Evolutionary conservation across 495 filamentous ascomycete species (phyloP).

Genomic region (Hypoxylon fragiforme): DNA sequence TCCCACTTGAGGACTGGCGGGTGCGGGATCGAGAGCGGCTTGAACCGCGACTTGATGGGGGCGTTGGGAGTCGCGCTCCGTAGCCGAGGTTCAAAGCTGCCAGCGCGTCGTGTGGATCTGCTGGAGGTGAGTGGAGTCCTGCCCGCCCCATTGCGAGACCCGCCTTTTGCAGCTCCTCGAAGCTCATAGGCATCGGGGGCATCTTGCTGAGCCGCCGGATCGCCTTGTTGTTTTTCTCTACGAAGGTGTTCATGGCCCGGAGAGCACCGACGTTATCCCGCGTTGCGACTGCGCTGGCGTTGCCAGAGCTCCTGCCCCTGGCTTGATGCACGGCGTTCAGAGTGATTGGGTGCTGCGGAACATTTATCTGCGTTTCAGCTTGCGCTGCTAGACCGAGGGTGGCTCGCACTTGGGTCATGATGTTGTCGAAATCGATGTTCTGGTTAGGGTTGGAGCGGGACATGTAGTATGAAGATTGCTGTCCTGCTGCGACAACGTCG

Average conservation of each 20-base stretch:
- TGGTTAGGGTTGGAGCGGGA: constrained; percentile 30
- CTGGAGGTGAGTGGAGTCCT: constrained; percentile 27
- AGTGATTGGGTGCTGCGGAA: constrained; percentile 32
- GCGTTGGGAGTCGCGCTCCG: constrained; percentile 33
- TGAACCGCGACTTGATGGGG: constrained; percentile 38
- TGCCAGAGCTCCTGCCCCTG: constrained; percentile 35
- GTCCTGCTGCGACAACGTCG: constrained; percentile 37
- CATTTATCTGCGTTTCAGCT: constrained; percentile 10
- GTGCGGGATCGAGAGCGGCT: constrained; percentile 25
- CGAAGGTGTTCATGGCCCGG: constrained; percentile 49
- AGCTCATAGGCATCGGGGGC: constrained; percentile 38
- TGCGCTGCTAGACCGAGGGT: constrained; percentile 36
- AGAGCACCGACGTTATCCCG: constrained; percentile 48
- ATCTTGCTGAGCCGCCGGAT: constrained; percentile 51
- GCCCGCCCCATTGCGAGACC: constrained; percentile 13
- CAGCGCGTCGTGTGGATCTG: constrained; percentile 20
- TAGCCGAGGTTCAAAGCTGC: constrained; percentile 3
- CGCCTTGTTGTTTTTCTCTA: constrained; percentile 49
- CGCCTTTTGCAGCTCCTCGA: constrained; percentile 40
- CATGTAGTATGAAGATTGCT: constrained; percentile 34
- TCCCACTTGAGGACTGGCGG: constrained; percentile 13
- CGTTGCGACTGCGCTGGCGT: constrained; percentile 37
- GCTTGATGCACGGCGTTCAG: constrained; percentile 46
- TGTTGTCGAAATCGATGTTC: constrained; percentile 47
- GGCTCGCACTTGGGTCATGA: constrained; percentile 46